Evolutionary conservation across 2,329 filamentous ascomycete species (phyloP), one percentile per base, ranked within the genome.

Genomic region (Meredithiella fracta): DNA sequence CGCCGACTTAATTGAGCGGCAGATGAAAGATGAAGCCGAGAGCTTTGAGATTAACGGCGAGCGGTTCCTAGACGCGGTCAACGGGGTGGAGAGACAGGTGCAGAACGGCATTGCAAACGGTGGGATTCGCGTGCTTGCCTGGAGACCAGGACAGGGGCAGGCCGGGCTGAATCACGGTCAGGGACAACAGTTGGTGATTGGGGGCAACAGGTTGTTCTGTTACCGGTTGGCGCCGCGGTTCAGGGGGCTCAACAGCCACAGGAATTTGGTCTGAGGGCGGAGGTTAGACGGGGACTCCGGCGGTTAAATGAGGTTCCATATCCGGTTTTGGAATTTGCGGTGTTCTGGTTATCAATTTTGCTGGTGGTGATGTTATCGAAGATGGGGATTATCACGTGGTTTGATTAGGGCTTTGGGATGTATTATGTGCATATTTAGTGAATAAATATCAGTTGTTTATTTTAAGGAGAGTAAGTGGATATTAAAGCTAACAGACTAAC

Each of bases 311-410:
- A 49, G 1, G 11, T 49, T 23, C 44, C 44, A 22, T 49, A 49
- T 49, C 44, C 44, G 17, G n/a, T 49, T 9, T 49, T 49, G 11
- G 44, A 49, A 20, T 49, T 49, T 49, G 44, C 44, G 3, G 11
- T 49, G 20, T 49, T 49, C 23, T 49, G 50, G 17, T 23, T 52
- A 2, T 15, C 34, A 17, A 38, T 52, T 52, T 9, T 52, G n/a
- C 23, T 52, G 31, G 50, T 38, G 2, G 50, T 52, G 50, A 31
- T 52, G 20, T 23, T 52, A 3, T 22, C 15, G 9, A 37, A 38
- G 22, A 52, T 52, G 50, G 50, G 50, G 5, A 20, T 37, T 14
- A 31, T 51, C 25, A 17, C 15, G 49, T 51, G 49, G 50, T 52
- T 52, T 38, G 50, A 38, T 38, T 34, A 34, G 11, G n/a, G n/a